Conservation (phyloP, 768 basidiomycete species). For the Leccinellum albellum region DNA sequence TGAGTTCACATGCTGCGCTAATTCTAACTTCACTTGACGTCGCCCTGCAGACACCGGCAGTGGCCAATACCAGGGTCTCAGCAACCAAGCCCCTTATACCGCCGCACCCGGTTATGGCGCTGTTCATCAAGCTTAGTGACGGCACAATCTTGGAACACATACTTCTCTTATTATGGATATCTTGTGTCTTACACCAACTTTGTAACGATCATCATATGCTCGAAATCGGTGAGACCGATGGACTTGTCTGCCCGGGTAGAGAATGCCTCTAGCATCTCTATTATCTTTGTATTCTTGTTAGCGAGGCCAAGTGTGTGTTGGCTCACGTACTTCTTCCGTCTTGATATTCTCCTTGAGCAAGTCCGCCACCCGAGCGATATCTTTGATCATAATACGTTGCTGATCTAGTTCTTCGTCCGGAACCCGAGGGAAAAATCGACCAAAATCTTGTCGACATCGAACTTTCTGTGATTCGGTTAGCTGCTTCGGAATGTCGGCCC, state of each 20-base stretch:
- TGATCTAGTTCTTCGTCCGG: conserved; percentile 41
- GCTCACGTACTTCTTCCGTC: conserved; percentile 59
- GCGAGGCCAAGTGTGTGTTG: neutral
- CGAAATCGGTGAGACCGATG: conserved; percentile 66
- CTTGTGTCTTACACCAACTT: conserved; percentile 25
- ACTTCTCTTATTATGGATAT: neutral
- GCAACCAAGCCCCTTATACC: conserved; percentile 14
- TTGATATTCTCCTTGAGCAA: conserved; percentile 69
- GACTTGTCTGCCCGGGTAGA: conserved; percentile 68
- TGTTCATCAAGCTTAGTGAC: conserved; percentile 15
- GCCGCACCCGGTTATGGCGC: conserved; percentile 36
- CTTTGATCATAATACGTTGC: conserved; percentile 61
- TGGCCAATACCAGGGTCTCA: conserved; percentile 34
- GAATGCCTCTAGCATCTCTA: conserved; percentile 78
- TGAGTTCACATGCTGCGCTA: conserved; percentile 38
- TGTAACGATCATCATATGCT: conserved; percentile 66
- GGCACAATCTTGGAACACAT: neutral
- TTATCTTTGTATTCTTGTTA: conserved; percentile 46
- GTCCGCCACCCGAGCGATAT: conserved; percentile 57
- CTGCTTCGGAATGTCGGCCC: conserved; percentile 5
- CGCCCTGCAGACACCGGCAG: conserved; percentile 33
- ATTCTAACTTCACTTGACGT: neutral
- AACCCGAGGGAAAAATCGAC: conserved; percentile 68
- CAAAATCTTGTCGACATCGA: conserved; percentile 56
- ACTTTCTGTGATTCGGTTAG: conserved; percentile 52